These are phyloP conservation scores for Alternaria infectoria DNA, from an alignment of 2,329 filamentous ascomycete species.

Conservation along the genomic window DNA sequence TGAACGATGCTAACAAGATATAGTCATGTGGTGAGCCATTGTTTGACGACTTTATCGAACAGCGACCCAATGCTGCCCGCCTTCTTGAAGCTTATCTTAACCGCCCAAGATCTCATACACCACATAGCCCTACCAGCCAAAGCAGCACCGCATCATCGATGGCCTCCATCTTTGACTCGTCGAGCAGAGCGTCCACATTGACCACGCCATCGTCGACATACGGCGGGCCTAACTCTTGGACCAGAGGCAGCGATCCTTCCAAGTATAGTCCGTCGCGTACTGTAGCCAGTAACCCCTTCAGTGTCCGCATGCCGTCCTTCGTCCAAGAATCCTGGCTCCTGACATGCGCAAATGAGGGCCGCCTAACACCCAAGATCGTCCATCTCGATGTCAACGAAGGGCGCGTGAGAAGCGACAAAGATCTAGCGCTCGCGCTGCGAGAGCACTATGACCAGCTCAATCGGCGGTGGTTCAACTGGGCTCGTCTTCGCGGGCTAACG, in stretches of 20 bases:
- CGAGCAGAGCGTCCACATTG: slow-evolving; percentile 33
- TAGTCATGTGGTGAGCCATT: slow-evolving; percentile 43
- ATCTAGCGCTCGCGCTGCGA: slow-evolving; percentile 43
- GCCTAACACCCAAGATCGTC: slow-evolving; percentile 45
- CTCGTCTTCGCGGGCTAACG: slow-evolving; percentile 43
- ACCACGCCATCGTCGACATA: slow-evolving; percentile 39
- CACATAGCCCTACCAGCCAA: slow-evolving; percentile 26
- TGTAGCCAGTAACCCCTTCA: slow-evolving; percentile 31
- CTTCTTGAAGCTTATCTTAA: slow-evolving; percentile 50
- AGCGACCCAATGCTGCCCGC: slow-evolving; percentile 45
- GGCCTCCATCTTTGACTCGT: slow-evolving; percentile 35
- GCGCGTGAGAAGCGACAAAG: slow-evolving; percentile 44
- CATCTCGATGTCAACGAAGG: slow-evolving; percentile 46
- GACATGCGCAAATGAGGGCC: slow-evolving; percentile 48
- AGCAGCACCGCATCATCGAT: slow-evolving; percentile 36
- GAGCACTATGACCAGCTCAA: slow-evolving; percentile 46
- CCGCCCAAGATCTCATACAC: slow-evolving; percentile 35
- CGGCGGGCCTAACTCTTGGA: slow-evolving; percentile 28
- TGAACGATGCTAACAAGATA: not conserved
- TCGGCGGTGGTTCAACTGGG: slow-evolving; percentile 37
- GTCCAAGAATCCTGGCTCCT: slow-evolving; percentile 44
- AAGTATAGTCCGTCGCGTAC: slow-evolving; percentile 34
- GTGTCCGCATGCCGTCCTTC: slow-evolving; percentile 26
- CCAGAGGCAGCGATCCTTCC: slow-evolving; percentile 20
- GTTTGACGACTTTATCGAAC: slow-evolving; percentile 50